Percentiles rank a stretch among this genome's conserved stretches.
Conservation (phyloP, 768 basidiomycete species). For the Suillus discolor region DNA sequence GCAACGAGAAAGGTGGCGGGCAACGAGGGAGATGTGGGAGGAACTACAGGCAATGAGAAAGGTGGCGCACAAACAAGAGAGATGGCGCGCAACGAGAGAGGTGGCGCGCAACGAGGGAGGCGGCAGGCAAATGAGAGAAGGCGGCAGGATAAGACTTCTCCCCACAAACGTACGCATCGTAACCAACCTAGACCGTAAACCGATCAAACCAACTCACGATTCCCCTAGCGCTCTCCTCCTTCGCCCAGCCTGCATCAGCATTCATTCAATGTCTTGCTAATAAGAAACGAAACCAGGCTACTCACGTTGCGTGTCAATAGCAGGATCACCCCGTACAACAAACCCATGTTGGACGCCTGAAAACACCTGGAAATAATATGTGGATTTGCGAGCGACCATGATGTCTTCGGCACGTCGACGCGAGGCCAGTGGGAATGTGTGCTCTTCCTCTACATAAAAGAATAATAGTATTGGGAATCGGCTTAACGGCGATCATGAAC, state of each 20-base stretch:
- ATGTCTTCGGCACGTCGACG: constrained; percentile 60
- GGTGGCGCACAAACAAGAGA: too few species aligned
- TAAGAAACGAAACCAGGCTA: neutral
- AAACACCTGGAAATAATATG: constrained; percentile 60
- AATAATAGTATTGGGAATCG: constrained; percentile 2
- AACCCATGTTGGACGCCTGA: constrained; percentile 38
- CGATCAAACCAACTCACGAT: constrained; percentile 51
- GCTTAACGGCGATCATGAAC: neutral
- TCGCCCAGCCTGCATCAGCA: constrained; percentile 50
- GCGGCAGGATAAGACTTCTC: too few species aligned
- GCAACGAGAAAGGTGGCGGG: too few species aligned
- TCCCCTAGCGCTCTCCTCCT: constrained; percentile 55
- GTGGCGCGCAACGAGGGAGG: too few species aligned
- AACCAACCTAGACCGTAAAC: constrained; percentile 27
- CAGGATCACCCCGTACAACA: constrained; percentile 17
- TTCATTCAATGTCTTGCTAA: neutral
- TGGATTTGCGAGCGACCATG: constrained; percentile 46
- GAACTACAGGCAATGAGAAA: too few species aligned
- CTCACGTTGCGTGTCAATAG: constrained; percentile 24
- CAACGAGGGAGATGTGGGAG: too few species aligned
- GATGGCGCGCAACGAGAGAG: too few species aligned
- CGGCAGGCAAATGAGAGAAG: too few species aligned
- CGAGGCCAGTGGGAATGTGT: constrained; percentile 47
- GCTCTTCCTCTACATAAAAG: constrained; percentile 47
- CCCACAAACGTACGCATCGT: neutral